phyloP scores from a whole-genome alignment of 371 early-diverging fungal genomes.

The Mucor plumbeus region DNA sequence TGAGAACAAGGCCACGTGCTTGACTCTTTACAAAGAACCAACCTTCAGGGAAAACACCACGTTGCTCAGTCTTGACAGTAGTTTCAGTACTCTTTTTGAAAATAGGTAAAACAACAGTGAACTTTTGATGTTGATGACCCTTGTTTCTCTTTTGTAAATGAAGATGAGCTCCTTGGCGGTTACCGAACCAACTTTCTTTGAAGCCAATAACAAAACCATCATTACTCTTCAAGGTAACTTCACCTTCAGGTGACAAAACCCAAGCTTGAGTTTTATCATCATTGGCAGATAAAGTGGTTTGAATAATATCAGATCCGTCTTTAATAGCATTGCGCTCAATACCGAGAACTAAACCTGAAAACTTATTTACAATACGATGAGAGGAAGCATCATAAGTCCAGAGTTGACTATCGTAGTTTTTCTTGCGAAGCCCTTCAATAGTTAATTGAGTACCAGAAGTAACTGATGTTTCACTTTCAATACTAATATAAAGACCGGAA shows the following conservation, averaged over 20 bases:
- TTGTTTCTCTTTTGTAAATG: slow-evolving; percentile 43
- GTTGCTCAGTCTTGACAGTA: slow-evolving; percentile 23
- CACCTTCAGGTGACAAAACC: slow-evolving; percentile 39
- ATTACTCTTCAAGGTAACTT: slow-evolving; percentile 47
- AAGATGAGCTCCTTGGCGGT: slow-evolving; percentile 50
- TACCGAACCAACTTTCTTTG: slow-evolving; percentile 54
- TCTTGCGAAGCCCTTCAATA: slow-evolving; percentile 39
- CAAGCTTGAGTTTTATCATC: slow-evolving; percentile 40
- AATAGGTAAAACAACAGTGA: slow-evolving; percentile 48
- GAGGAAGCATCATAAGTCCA: slow-evolving; percentile 55
- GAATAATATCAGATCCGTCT: slow-evolving; percentile 51
- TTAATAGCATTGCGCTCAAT: slow-evolving; percentile 45
- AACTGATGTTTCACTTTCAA: slow-evolving; percentile 29
- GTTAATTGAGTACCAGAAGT: slow-evolving; percentile 36
- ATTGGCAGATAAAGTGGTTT: slow-evolving; percentile 33
- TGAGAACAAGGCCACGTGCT: slow-evolving; percentile 52
- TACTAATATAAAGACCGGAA: slow-evolving; percentile 40
- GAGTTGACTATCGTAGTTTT: slow-evolving; percentile 51
- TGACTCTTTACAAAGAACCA: slow-evolving; percentile 71
- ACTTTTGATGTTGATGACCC: slow-evolving; percentile 36
- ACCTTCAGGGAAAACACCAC: slow-evolving; percentile 57
- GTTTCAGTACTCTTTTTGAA: slow-evolving; percentile 36
- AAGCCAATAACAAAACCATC: slow-evolving; percentile 53
- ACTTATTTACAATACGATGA: slow-evolving; percentile 50
- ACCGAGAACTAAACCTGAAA: slow-evolving; percentile 56